A percentile compares a stretch with the other conserved stretches of the same genome.
phyloP scores from a whole-genome alignment of 768 basidiomycete species.

The Boletus insuetus region DNA sequence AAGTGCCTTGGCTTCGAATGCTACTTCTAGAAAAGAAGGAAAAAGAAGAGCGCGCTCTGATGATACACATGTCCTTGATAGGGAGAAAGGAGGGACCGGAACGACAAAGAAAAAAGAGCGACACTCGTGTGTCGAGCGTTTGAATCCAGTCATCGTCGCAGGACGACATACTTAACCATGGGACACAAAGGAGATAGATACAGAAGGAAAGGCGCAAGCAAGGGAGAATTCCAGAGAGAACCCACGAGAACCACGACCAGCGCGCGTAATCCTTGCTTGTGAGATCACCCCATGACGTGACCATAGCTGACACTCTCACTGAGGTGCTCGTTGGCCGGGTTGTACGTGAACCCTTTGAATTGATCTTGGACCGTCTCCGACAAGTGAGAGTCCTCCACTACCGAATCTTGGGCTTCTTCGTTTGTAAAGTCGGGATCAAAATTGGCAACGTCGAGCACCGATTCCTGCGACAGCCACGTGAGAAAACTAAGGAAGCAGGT shows the following conservation, averaged over 20 bases:
- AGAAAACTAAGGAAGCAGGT: neutral
- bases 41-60: neutral
- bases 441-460: slow-evolving; percentile 91
- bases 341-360: slow-evolving; percentile 89
- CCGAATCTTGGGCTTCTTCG: slow-evolving; percentile 92
- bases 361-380: slow-evolving; percentile 97
- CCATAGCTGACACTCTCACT: slow-evolving; percentile 78
- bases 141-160: neutral
- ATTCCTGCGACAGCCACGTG: slow-evolving; percentile 51
- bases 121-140: neutral
- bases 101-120: neutral
- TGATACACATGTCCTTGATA: slow-evolving; percentile 4
- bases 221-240: slow-evolving; percentile 1
- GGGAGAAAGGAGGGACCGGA: neutral
- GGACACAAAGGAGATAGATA: neutral
- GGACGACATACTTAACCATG: neutral
- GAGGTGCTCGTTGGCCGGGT: slow-evolving; percentile 79
- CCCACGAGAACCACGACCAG: slow-evolving; percentile 20
- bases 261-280: slow-evolving; percentile 6
- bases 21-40: neutral
- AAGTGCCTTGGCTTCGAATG: neutral
- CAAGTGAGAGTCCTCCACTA: slow-evolving; percentile 88
- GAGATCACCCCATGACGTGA: slow-evolving; percentile 31
- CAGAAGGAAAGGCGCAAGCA: neutral
- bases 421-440: slow-evolving; percentile 98